phyloP scores from a whole-genome alignment of 78 protist species.

The Polysphondylium violaceum region DNA sequence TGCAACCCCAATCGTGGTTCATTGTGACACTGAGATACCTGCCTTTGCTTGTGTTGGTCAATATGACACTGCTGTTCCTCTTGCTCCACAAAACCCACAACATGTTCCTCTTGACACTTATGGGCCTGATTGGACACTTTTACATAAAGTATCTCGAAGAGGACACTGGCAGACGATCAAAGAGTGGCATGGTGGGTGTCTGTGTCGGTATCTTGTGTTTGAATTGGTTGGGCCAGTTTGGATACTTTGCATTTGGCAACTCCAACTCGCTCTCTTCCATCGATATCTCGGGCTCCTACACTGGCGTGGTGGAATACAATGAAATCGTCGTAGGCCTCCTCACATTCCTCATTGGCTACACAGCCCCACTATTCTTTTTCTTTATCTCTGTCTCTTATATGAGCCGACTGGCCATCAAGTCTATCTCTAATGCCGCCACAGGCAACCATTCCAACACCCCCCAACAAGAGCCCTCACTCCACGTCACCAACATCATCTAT shows the following conservation, averaged over 20 bases:
- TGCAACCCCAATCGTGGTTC: constrained; percentile 61
- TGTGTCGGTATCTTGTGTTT: constrained; percentile 56
- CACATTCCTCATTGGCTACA: constrained; percentile 70
- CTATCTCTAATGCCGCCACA: constrained; percentile 1
- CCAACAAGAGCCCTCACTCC: constrained; percentile 35
- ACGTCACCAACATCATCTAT: background rate
- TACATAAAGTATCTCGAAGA: constrained; percentile 42
- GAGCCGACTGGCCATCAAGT: constrained; percentile 33
- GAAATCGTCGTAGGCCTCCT: constrained; percentile 62
- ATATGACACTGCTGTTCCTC: constrained; percentile 36
- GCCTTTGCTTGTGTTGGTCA: constrained; percentile 46
- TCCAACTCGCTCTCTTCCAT: constrained; percentile 82
- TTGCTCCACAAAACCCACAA: constrained; percentile 77
- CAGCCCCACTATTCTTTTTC: constrained; percentile 68
- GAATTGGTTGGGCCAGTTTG: constrained; percentile 80
- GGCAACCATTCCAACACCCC: too few species aligned
- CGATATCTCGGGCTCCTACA: constrained; percentile 87
- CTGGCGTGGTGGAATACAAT: constrained; percentile 78
- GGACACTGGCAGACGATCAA: constrained; percentile 69
- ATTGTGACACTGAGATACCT: constrained; percentile 50
- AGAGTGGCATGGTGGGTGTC: constrained; percentile 70
- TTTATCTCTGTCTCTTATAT: constrained; percentile 20
- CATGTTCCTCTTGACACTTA: constrained; percentile 54
- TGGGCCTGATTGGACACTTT: constrained; percentile 41
- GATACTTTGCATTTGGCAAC: constrained; percentile 86